Base-by-base conservation (phyloP, 306 rosid species). In the Argentina anserina region DNA sequence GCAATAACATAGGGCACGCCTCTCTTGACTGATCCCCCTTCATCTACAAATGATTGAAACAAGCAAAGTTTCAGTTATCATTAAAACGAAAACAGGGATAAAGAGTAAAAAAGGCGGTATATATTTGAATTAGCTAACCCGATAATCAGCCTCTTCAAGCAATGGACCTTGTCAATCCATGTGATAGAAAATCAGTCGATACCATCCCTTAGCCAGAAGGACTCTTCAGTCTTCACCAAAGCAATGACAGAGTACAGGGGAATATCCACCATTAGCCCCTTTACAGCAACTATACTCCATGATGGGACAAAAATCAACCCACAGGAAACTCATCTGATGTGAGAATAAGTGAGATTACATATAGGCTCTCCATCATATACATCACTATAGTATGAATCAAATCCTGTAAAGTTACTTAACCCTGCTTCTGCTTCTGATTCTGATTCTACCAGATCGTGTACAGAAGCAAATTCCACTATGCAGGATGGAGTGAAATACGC, bases 81-180 rank as follows among this genome's bases (percentile, higher is more conserved):
- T 2, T 17, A 33, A 77, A 56, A 42, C n/a, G 59, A 20, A 25
- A n/a, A 25, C 53, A 69, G 40, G 43, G 34, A 72, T 21, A 31
- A 18, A 41, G 49, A 7, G 21, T 8, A 67, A 53, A 49, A 18
- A n/a, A 49, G 25, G 23, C 58, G 46, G 5, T 7, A 23, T 10
- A 15, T 9, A 28, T 49, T 55, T 10, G 65, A 56, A 49, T 46
- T 49, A 80, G 33, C 80, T 78, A 79, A 92, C 96, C 97, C 87
- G 93, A 67, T 87, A n/a, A n/a, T n/a, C n/a, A 70, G 87, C 97
- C 47, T 86, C 83, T 84, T 92, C 96, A 49, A 83, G 93, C 82
- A 92, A 92, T 61, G 97, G 97, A 23, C 96, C 96, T 82, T 89
- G 93, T 45, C 96, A 87, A 81, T 87, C 75, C 61, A 89, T 82